These are phyloP conservation scores for Penicillium lividum DNA, from an alignment of 495 filamentous ascomycete species.

Conservation along the genomic window DNA sequence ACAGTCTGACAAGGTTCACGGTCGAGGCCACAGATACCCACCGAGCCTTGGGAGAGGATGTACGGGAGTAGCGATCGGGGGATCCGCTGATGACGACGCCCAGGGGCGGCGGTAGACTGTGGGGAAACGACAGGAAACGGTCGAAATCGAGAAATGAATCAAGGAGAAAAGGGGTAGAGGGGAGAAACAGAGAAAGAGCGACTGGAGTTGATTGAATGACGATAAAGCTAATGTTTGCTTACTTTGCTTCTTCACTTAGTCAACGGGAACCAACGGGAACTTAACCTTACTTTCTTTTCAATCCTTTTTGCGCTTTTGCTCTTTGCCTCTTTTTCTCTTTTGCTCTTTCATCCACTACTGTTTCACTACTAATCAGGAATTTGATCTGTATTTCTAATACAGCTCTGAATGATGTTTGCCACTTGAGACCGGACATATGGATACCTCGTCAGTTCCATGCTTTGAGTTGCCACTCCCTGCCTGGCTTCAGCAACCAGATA, in stretches of 20 bases:
- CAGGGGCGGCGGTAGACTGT: conserved; percentile 5
- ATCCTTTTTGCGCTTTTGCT: not conserved
- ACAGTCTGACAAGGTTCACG: conserved; percentile 24
- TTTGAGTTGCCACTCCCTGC: conserved; percentile 46
- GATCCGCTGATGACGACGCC: conserved; percentile 1
- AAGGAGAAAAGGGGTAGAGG: conserved; percentile 14
- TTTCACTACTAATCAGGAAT: not conserved
- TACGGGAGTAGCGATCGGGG: conserved; percentile 1
- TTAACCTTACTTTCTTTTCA: conserved; percentile 1
- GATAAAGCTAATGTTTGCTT: conserved; percentile 34
- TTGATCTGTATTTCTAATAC: not conserved
- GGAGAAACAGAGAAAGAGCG: conserved; percentile 10
- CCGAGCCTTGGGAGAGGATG: conserved; percentile 16
- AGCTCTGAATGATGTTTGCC: conserved; percentile 15
- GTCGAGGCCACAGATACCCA: conserved; percentile 22
- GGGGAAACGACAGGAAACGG: conserved; percentile 1
- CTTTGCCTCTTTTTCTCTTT: too few species aligned
- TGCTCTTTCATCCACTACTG: too few species aligned
- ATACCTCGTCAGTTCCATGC: conserved; percentile 35
- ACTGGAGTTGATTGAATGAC: not conserved
- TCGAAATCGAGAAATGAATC: not conserved
- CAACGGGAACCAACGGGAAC: conserved; percentile 4
- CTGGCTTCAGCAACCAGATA: conserved; percentile 39
- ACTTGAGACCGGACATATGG: conserved; percentile 29
- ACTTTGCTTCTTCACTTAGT: conserved; percentile 20